phyloP scores from a whole-genome alignment of 2,329 filamentous ascomycete species.

The Albophoma yamanashiensis region DNA sequence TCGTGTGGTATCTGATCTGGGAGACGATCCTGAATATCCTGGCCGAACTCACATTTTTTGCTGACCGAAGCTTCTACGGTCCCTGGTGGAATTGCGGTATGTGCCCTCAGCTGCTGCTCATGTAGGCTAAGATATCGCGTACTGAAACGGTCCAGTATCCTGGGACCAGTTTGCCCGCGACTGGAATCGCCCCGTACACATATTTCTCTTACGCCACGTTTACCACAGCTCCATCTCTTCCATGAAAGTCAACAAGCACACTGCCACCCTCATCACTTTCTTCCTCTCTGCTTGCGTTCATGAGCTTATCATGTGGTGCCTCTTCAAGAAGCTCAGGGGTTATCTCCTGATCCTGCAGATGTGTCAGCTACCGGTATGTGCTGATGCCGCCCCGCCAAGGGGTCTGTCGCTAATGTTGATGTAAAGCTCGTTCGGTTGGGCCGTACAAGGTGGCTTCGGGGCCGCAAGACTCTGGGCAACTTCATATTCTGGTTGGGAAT shows the following conservation, averaged over 20 bases:
- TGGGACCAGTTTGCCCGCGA: constrained; percentile 73
- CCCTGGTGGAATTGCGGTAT: constrained; percentile 52
- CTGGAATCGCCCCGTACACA: constrained; percentile 70
- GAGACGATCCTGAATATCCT: constrained; percentile 63
- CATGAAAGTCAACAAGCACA: constrained; percentile 57
- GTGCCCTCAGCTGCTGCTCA: constrained; percentile 1
- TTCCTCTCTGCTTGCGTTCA: constrained; percentile 61
- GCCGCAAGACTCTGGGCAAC: constrained; percentile 55
- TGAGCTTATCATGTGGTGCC: constrained; percentile 69
- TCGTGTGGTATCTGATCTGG: constrained; percentile 78
- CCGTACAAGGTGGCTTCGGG: constrained; percentile 54
- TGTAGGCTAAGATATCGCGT: not conserved
- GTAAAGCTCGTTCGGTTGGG: constrained; percentile 51
- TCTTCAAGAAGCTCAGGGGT: constrained; percentile 68
- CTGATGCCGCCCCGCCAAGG: too few species aligned
- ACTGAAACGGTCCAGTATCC: constrained; percentile 26
- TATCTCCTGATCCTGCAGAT: constrained; percentile 67
- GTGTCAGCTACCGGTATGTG: constrained; percentile 53
- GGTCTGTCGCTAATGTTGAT: not conserved
- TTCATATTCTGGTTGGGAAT: constrained; percentile 69
- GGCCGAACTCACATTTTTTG: constrained; percentile 66
- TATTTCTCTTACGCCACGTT: constrained; percentile 67
- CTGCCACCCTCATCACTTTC: constrained; percentile 67
- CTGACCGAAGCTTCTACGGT: constrained; percentile 62
- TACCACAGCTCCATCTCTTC: constrained; percentile 70